phyloP scores from a whole-genome alignment of 2,329 filamentous ascomycete genomes.

The Stemphylium beticola region DNA sequence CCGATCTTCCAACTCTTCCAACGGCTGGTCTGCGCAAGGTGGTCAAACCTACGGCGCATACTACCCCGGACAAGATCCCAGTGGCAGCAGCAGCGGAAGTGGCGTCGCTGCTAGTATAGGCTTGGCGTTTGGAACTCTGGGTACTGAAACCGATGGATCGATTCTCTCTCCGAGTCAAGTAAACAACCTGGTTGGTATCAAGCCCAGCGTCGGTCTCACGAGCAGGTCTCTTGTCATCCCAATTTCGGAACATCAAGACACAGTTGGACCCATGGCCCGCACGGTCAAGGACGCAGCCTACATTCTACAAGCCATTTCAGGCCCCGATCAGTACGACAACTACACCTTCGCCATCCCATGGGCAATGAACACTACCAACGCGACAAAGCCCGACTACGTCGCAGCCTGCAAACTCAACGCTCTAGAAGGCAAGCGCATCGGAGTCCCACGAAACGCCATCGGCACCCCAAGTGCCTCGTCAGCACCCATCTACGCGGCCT shows the following conservation, averaged over 20 bases:
- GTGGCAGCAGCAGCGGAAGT: constrained; percentile 56
- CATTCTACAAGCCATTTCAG: constrained; percentile 64
- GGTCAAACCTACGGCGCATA: constrained; percentile 69
- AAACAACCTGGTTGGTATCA: constrained; percentile 70
- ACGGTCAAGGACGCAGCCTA: constrained; percentile 66
- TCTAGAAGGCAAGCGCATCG: constrained; percentile 65
- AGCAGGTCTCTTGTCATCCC: constrained; percentile 69
- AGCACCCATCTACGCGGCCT: constrained; percentile 57
- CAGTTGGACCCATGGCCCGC: constrained; percentile 63
- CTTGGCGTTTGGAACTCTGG: constrained; percentile 64
- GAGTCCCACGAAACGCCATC: constrained; percentile 67
- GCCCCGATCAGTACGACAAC: constrained; percentile 60
- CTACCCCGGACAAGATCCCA: constrained; percentile 65
- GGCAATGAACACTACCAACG: constrained; percentile 44
- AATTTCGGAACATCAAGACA: constrained; percentile 64
- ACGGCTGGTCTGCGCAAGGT: constrained; percentile 70
- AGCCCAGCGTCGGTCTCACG: constrained; percentile 67
- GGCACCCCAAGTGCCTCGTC: constrained; percentile 39
- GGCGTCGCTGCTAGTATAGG: constrained; percentile 66
- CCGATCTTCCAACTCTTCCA: constrained; percentile 62
- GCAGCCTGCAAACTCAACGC: constrained; percentile 61
- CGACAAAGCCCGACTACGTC: constrained; percentile 64
- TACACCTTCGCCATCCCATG: constrained; percentile 65
- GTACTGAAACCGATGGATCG: constrained; percentile 68
- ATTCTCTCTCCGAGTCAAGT: constrained; percentile 63